Conservation (phyloP, 1,139 yeast species). For the Entelexis sorbosivorans region DNA sequence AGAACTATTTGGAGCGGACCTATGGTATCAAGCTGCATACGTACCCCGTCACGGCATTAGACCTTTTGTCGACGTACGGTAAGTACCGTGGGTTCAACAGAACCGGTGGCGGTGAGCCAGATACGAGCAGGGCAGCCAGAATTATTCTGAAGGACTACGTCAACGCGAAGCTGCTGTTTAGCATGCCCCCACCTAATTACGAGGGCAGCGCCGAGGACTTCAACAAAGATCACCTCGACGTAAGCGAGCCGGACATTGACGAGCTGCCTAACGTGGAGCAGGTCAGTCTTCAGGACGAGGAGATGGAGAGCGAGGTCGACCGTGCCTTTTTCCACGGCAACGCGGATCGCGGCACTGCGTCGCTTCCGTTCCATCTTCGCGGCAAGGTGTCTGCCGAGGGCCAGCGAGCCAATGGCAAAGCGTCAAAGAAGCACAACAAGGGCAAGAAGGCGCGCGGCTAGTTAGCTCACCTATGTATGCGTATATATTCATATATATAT, state of each 20-base stretch:
- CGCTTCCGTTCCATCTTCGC: slow-evolving; percentile 61
- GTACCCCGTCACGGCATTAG: slow-evolving; percentile 80
- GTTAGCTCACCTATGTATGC: neutral
- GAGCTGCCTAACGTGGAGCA: slow-evolving; percentile 27
- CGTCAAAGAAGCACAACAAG: slow-evolving; percentile 65
- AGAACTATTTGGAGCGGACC: slow-evolving; percentile 74
- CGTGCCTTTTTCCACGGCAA: slow-evolving; percentile 69
- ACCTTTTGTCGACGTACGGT: slow-evolving; percentile 82
- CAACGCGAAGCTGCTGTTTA: slow-evolving; percentile 73
- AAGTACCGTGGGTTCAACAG: slow-evolving; percentile 91
- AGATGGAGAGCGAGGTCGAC: slow-evolving; percentile 70
- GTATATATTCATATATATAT: no score
- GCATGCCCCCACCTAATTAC: slow-evolving; percentile 57
- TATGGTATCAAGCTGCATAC: slow-evolving; percentile 86
- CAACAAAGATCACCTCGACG: slow-evolving; percentile 36
- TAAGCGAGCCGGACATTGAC: slow-evolving; percentile 36
- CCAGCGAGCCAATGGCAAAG: slow-evolving; percentile 10
- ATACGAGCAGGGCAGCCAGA: slow-evolving; percentile 90
- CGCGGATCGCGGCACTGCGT: slow-evolving; percentile 50
- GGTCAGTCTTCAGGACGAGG: slow-evolving; percentile 52
- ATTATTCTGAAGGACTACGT: slow-evolving; percentile 90
- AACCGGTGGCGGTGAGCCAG: slow-evolving; percentile 86
- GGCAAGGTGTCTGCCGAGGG: slow-evolving; percentile 24
- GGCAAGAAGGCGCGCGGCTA: slow-evolving; percentile 47
- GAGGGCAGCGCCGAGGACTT: slow-evolving; percentile 43